Conservation (phyloP, 331 rosid species). For the Malus hybrid region DNA sequence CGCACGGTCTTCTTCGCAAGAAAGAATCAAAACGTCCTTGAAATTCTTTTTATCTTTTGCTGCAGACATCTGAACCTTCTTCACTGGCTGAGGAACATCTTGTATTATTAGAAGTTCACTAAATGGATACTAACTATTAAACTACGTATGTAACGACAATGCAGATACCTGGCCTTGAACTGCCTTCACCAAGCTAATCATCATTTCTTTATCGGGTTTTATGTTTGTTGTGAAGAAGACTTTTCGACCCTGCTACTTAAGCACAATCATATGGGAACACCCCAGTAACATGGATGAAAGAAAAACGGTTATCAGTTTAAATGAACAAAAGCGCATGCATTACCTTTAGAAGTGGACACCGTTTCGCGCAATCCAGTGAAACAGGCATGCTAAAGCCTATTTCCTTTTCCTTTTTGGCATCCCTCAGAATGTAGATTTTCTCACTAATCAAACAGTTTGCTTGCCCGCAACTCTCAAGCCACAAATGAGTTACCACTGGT, state of each 20-base stretch:
- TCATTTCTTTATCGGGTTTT: constrained; percentile 54
- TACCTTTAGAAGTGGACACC: constrained; percentile 60
- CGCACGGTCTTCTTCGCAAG: constrained; percentile 55
- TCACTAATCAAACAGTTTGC: constrained; percentile 63
- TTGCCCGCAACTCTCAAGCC: constrained; percentile 69
- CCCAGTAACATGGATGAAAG: neutral
- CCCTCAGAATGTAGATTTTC: constrained; percentile 65
- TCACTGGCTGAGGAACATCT: constrained; percentile 46
- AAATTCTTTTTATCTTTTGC: constrained; percentile 21
- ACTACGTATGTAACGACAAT: neutral
- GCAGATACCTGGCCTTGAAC: constrained; percentile 55
- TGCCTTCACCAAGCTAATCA: constrained; percentile 43
- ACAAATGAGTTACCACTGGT: constrained; percentile 60
- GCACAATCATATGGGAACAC: constrained; percentile 13
- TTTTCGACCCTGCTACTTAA: constrained; percentile 36
- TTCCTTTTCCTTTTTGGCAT: constrained; percentile 68
- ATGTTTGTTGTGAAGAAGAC: constrained; percentile 49
- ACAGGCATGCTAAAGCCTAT: constrained; percentile 65
- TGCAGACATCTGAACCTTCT: constrained; percentile 31
- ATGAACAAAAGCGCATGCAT: neutral
- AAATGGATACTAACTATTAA: neutral
- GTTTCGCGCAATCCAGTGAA: constrained; percentile 57
- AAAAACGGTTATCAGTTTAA: constrained; percentile 7
- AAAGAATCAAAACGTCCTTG: constrained; percentile 46
- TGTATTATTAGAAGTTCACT: neutral